Base-by-base conservation (phyloP, 495 filamentous ascomycete genomes). In the Lophium mytilinum region DNA sequence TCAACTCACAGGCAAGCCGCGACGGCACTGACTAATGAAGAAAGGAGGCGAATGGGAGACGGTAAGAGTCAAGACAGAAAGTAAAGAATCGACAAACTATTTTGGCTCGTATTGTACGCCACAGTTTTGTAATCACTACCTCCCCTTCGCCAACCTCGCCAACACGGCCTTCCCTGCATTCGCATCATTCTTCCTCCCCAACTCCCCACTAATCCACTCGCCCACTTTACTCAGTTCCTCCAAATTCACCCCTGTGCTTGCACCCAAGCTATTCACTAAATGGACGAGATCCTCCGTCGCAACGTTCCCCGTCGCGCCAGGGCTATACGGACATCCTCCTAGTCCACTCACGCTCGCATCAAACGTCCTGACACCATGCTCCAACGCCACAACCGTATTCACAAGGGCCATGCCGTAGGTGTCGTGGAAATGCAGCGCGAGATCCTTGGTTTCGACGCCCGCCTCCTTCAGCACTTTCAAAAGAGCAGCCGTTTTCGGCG, bases 361-460 rank as follows among this genome's bases (percentile, higher is more conserved):
- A 71, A 97, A 97, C 1, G 83, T 86, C 41, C 93, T 71, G 53
- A 99, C 85, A 0, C 93, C 93, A 53, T 89, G 84, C 71, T 96
- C 91, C 9, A 97, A 73, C 18, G 86, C 85, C 3, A 96, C 86
- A 4, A 90, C 80, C 0, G 86, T 87, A 66, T 98, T 96, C 33
- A 95, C 87, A 52, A 97, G 75, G 8, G 94, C 94, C 73, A 93
- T 87, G 9, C 91, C 94, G 70, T 94, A 99, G 4, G 94, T 99
- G 65, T 98, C 90, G 61, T 97, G 93, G 67, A 96, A 96, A 66
- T 98, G 93, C 70, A 95, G 82, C 1, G 92, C 91, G 1, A 98
- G 63, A 63, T 94, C 90, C 62, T 87, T 84, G 37, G 79, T 85
- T 42, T 83, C 76, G 46, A 97, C 83, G 0, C 90, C 89, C 4